Conservation (phyloP, 805 yeast species). For the Suhomyces vadensis region DNA sequence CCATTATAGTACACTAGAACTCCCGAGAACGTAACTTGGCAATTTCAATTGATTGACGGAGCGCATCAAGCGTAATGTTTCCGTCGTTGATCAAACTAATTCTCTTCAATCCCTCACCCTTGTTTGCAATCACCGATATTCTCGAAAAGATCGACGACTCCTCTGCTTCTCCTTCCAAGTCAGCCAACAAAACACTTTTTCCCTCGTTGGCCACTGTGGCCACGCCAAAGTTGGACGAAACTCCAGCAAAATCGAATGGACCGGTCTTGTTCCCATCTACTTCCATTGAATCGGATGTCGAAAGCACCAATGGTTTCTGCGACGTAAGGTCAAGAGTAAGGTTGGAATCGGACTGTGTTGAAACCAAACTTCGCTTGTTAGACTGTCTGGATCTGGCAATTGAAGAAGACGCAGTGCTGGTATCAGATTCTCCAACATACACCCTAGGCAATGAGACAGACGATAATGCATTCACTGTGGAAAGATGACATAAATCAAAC, state of each 20-base stretch:
- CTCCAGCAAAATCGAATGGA: slow-evolving; percentile 34
- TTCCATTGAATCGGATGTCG: slow-evolving; percentile 6
- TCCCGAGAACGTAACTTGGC: slow-evolving; percentile 50
- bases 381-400: slow-evolving; percentile 47
- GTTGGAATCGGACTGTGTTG: slow-evolving; percentile 37
- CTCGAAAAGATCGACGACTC: slow-evolving; percentile 60
- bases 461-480: slow-evolving; percentile 62
- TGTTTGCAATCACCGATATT: slow-evolving; percentile 45
- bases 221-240: slow-evolving; percentile 61
- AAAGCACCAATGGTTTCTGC: slow-evolving; percentile 38
- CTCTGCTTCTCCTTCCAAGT: slow-evolving; percentile 84
- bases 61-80: slow-evolving; percentile 46
- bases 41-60: slow-evolving; percentile 48
- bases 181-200: slow-evolving; percentile 56
- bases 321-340: slow-evolving; percentile 56
- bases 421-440: slow-evolving; percentile 44
- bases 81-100: slow-evolving; percentile 32
- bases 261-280: not conserved
- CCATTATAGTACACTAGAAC: too few species aligned
- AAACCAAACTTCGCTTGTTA: slow-evolving; percentile 46
- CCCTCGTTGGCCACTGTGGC: slow-evolving; percentile 37
- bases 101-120: slow-evolving; percentile 15
- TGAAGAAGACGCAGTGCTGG: slow-evolving; percentile 51
- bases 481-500: slow-evolving; percentile 72
- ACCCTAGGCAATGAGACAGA: slow-evolving; percentile 65